Evolutionary conservation across 352 stramenopile species (phyloP).

Genomic region (Plasmopara halstedii): DNA sequence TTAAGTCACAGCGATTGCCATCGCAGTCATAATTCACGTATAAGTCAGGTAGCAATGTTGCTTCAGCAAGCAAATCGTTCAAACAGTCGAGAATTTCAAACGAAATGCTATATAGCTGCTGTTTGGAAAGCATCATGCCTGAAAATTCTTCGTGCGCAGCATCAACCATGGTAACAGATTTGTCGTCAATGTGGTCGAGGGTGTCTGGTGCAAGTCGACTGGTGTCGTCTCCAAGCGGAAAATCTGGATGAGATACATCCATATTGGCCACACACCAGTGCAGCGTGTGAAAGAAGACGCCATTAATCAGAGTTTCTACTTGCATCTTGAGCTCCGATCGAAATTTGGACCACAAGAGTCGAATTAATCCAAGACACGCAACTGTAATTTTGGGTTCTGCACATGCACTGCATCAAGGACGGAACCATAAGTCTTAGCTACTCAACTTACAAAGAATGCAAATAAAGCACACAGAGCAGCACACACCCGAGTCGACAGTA

Average conservation of each 20-base stretch:
- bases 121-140: constrained; percentile 36
- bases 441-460: background rate
- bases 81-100: constrained; percentile 88
- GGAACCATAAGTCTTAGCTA: background rate
- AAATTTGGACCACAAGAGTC: constrained; percentile 71
- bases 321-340: constrained; percentile 73
- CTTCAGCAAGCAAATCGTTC: constrained; percentile 94
- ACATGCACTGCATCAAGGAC: constrained; percentile 25
- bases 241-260: constrained; percentile 52
- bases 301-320: constrained; percentile 65
- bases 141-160: constrained; percentile 58
- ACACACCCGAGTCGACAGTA: constrained; percentile 63
- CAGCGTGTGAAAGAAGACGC: constrained; percentile 57
- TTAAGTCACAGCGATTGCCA: constrained; percentile 89
- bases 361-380: constrained; percentile 52
- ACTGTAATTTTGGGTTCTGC: constrained; percentile 46
- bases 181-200: constrained; percentile 5
- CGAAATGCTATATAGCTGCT: constrained; percentile 52
- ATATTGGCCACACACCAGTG: constrained; percentile 64
- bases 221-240: constrained; percentile 33
- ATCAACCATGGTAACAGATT: constrained; percentile 28
- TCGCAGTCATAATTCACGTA: constrained; percentile 99
- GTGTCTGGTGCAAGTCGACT: background rate
- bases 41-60: constrained; percentile 92
- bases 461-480: background rate